These are phyloP conservation scores for Aspergillus novofumigatus DNA, from an alignment of 2,329 filamentous ascomycete species.

Conservation along the genomic window DNA sequence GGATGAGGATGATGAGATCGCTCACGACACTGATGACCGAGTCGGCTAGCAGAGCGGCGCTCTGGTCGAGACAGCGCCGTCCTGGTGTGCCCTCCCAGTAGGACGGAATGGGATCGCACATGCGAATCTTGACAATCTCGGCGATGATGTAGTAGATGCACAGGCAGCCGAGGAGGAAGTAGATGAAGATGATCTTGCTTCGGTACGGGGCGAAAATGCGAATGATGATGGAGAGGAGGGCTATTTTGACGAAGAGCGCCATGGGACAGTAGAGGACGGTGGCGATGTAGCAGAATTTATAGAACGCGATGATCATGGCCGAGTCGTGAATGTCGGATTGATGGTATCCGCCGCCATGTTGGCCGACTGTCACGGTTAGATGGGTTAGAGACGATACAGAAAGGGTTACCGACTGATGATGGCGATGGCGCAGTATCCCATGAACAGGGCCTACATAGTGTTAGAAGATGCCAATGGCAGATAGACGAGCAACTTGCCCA, in stretches of 20 bases:
- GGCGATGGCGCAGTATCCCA: constrained; percentile 31
- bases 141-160: constrained; percentile 34
- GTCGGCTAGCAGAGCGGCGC: constrained; percentile 35
- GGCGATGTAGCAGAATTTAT: constrained; percentile 33
- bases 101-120: constrained; percentile 33
- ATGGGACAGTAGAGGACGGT: constrained; percentile 40
- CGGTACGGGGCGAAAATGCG: constrained; percentile 37
- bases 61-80: constrained; percentile 34
- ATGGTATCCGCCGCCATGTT: constrained; percentile 36
- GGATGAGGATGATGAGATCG: constrained; percentile 33
- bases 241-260: constrained; percentile 36
- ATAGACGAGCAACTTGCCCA: constrained; percentile 15
- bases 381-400: neutral
- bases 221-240: constrained; percentile 35
- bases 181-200: constrained; percentile 31
- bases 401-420: constrained; percentile 21
- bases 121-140: constrained; percentile 35
- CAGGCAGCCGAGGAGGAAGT: constrained; percentile 31
- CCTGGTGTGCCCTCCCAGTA: constrained; percentile 29
- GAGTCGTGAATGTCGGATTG: constrained; percentile 19
- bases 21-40: constrained; percentile 37
- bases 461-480: neutral
- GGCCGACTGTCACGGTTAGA: constrained; percentile 20
- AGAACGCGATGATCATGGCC: constrained; percentile 23
- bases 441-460: constrained; percentile 22